These are phyloP conservation scores for Luvunga scandens DNA, from an alignment of 345 rosid genomes.

Conservation along the genomic window DNA sequence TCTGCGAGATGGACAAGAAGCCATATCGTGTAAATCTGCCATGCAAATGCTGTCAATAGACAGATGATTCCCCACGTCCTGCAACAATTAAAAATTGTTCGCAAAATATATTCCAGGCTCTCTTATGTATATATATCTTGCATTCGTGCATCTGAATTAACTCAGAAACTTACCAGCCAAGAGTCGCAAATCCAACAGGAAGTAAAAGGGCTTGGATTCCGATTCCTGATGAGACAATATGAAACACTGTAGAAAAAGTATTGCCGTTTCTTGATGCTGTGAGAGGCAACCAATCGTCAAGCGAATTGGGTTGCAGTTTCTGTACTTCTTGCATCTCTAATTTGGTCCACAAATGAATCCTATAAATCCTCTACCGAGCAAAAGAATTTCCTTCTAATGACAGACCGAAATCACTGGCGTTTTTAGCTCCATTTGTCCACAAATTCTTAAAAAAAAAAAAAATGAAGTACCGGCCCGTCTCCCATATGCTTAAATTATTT, in stretches of 20 bases:
- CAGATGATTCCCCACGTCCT: slow-evolving; percentile 50
- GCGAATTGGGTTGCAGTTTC: neutral
- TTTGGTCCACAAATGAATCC: no score
- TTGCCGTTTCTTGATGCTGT: slow-evolving; percentile 47
- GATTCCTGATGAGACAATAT: slow-evolving; percentile 36
- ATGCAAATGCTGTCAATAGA: slow-evolving; percentile 25
- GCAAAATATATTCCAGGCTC: neutral
- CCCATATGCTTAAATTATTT: no score
- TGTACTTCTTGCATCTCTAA: no score
- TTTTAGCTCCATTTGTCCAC: no score
- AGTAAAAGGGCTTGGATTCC: slow-evolving; percentile 47
- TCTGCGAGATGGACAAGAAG: slow-evolving; percentile 46
- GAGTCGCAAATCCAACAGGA: slow-evolving; percentile 36
- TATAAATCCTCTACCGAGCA: neutral
- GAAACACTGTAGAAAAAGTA: slow-evolving; percentile 16
- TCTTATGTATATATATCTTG: no score
- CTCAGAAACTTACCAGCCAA: slow-evolving; percentile 34
- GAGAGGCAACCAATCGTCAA: slow-evolving; percentile 43
- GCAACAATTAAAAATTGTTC: neutral
- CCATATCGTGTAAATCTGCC: slow-evolving; percentile 52
- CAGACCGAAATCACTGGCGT: no score
- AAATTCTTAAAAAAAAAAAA: no score
- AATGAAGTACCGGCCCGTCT: no score
- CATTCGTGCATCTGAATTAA: neutral
- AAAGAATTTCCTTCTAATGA: no score